phyloP scores from a whole-genome alignment of 1,284 basidiomycete genomes.

The Ganoderma boninense region DNA sequence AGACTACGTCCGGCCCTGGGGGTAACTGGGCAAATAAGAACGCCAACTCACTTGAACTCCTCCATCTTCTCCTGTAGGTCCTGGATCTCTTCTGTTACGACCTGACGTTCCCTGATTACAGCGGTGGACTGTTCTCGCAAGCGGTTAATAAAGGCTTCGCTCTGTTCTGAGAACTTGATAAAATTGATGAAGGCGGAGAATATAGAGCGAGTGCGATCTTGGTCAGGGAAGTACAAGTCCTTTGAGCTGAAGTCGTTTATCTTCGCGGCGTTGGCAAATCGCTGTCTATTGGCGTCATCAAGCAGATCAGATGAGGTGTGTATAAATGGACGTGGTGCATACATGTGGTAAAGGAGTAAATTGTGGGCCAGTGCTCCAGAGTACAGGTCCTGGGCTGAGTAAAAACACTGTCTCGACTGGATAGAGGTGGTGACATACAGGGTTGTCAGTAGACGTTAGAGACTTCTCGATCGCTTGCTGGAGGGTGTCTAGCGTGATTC shows the following conservation, averaged over 20 bases:
- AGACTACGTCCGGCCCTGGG: neutral
- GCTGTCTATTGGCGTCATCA: conserved; percentile 52
- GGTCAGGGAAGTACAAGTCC: conserved; percentile 79
- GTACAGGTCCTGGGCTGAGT: conserved; percentile 39
- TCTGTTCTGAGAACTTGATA: conserved; percentile 87
- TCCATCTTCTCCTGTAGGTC: conserved; percentile 64
- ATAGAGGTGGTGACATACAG: conserved; percentile 35
- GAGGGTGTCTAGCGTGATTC: conserved; percentile 65
- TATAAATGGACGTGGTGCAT: conserved; percentile 1
- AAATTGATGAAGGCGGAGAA: conserved; percentile 94
- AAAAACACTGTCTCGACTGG: neutral
- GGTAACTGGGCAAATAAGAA: neutral
- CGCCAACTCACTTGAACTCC: conserved; percentile 64
- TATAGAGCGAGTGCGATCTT: conserved; percentile 73
- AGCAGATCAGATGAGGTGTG: neutral
- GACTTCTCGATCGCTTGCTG: conserved; percentile 66
- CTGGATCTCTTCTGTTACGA: conserved; percentile 57
- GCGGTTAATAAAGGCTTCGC: conserved; percentile 63
- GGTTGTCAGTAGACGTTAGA: conserved; percentile 58
- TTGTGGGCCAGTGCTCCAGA: conserved; percentile 39
- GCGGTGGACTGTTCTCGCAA: conserved; percentile 68
- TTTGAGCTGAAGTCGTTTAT: conserved; percentile 80
- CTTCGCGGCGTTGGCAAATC: conserved; percentile 77
- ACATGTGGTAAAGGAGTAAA: conserved; percentile 42
- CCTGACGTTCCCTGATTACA: conserved; percentile 63